These are phyloP conservation scores for Phialophora macrospora DNA, from an alignment of 2,329 filamentous ascomycete genomes.

Conservation along the genomic window DNA sequence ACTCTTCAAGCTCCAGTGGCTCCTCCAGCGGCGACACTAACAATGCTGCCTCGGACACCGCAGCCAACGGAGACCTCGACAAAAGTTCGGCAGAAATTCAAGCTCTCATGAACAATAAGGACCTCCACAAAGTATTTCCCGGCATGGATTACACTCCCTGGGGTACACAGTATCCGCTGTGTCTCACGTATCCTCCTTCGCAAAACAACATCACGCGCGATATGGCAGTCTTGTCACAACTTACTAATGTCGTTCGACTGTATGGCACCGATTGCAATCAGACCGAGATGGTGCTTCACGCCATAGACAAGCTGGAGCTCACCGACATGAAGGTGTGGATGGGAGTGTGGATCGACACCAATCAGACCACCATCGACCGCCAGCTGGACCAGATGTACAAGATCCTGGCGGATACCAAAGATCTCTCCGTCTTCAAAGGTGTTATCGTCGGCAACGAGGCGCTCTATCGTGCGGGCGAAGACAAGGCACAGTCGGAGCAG, in stretches of 20 bases:
- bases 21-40: constrained; percentile 37
- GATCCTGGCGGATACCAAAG: constrained; percentile 65
- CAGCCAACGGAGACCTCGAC: constrained; percentile 70
- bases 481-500: constrained; percentile 67
- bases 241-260: constrained; percentile 84
- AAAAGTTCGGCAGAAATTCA: constrained; percentile 80
- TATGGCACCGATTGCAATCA: constrained; percentile 99
- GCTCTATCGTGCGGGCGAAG: constrained; percentile 56
- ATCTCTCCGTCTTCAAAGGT: constrained; percentile 60
- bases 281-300: constrained; percentile 87
- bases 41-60: constrained; percentile 64
- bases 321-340: constrained; percentile 85
- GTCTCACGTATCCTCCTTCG: constrained; percentile 74
- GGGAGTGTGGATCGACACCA: constrained; percentile 88
- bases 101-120: constrained; percentile 74
- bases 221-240: constrained; percentile 83
- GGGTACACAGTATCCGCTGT: constrained; percentile 87
- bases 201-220: constrained; percentile 96
- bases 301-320: constrained; percentile 74
- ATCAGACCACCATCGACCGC: constrained; percentile 79
- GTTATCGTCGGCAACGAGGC: constrained; percentile 69
- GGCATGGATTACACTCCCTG: constrained; percentile 95
- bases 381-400: constrained; percentile 85
- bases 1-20: constrained; percentile 23
- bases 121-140: constrained; percentile 91